A percentile compares a stretch with the other conserved stretches of the same genome.
Conservation (phyloP, 1,139 yeast genomes). For the Nakaseomyces uthaithaninus region DNA sequence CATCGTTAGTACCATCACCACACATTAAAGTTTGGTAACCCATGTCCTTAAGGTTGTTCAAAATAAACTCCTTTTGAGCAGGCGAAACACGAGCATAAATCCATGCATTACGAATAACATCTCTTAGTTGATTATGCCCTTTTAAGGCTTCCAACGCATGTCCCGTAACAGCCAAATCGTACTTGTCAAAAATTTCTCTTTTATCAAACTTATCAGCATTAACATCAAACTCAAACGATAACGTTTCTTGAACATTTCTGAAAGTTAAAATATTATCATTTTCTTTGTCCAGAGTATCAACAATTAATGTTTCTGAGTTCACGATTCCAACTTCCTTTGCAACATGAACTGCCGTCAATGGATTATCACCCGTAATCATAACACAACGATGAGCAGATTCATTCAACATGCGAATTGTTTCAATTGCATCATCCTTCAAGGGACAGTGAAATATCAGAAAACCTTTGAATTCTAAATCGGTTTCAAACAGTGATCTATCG, state of each 20-base stretch:
- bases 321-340: slow-evolving; percentile 89
- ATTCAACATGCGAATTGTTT: slow-evolving; percentile 83
- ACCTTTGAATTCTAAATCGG: slow-evolving; percentile 72
- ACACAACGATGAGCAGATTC: slow-evolving; percentile 92
- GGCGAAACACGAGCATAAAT: slow-evolving; percentile 98
- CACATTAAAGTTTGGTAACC: slow-evolving; percentile 97
- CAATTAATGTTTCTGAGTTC: slow-evolving; percentile 70
- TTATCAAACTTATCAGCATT: slow-evolving; percentile 48
- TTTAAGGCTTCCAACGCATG: slow-evolving; percentile 66
- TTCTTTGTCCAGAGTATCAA: slow-evolving; percentile 72
- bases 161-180: slow-evolving; percentile 91
- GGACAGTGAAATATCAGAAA: slow-evolving; percentile 97
- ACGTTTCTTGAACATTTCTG: slow-evolving; percentile 77
- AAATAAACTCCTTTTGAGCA: slow-evolving; percentile 82
- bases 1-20: slow-evolving; percentile 99
- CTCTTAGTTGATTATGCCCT: slow-evolving; percentile 58
- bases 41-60: slow-evolving; percentile 73
- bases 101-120: slow-evolving; percentile 84
- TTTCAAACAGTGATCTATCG: slow-evolving; percentile 70
- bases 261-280: slow-evolving; percentile 61
- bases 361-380: slow-evolving; percentile 99
- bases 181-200: slow-evolving; percentile 46
- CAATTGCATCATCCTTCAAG: slow-evolving; percentile 84
- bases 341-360: slow-evolving; percentile 96
- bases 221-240: slow-evolving; percentile 59